phyloP scores from a whole-genome alignment of 169 alveolate genomes.

The Plasmodium inui region DNA sequence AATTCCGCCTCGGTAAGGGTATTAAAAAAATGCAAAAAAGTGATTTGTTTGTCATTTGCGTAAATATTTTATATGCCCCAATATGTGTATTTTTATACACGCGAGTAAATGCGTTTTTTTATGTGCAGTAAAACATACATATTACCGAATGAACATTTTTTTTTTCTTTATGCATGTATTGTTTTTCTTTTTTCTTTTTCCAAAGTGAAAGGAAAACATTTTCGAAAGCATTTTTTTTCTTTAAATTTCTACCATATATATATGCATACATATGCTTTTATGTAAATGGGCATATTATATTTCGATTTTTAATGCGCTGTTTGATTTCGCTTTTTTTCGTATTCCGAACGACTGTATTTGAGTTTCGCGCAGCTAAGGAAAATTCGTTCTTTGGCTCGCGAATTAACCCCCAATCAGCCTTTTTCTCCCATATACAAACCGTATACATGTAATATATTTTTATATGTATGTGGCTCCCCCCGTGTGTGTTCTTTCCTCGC shows the following conservation, averaged over 20 bases:
- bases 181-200: no score
- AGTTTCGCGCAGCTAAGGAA: background rate
- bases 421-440: background rate
- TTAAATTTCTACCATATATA: no score
- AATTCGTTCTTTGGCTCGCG: background rate
- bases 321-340: background rate
- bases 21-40: no score
- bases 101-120: background rate
- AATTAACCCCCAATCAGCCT: background rate
- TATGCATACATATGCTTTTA: background rate
- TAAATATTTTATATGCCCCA: background rate
- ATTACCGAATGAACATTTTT: background rate
- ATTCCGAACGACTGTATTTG: background rate
- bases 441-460: background rate
- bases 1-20: background rate
- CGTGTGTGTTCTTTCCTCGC: background rate
- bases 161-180: background rate
- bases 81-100: background rate
- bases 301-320: background rate
- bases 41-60: background rate
- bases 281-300: background rate
- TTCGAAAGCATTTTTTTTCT: background rate
- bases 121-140: background rate
- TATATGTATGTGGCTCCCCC: background rate
- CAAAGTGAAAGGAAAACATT: background rate